Evolutionary conservation across 371 early-diverging fungal species (phyloP).

Genomic region (Mucor sp.): DNA sequence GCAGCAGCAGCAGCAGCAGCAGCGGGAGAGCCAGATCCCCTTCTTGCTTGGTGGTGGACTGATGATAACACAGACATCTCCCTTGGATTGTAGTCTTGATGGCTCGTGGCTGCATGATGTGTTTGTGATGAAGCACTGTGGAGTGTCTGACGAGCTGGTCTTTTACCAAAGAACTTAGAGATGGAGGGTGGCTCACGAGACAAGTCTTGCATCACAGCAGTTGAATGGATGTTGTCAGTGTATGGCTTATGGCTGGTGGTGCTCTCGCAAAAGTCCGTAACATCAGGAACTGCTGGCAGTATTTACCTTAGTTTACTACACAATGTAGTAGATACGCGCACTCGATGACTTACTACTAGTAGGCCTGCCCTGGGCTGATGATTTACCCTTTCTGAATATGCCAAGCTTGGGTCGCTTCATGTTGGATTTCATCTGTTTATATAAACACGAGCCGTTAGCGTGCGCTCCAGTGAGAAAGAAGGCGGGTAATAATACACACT

Average conservation of each 20-base stretch:
- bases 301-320: neutral
- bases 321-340: too few species aligned
- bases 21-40: neutral
- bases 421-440: neutral
- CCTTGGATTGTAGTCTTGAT: neutral
- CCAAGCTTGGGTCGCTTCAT: constrained; percentile 15
- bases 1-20: neutral
- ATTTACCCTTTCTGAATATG: constrained; percentile 40
- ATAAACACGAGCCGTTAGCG: neutral
- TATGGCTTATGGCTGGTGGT: neutral
- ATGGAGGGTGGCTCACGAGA: neutral
- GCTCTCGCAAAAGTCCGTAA: neutral
- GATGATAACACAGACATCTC: neutral
- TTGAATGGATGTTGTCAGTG: neutral
- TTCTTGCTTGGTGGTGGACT: neutral
- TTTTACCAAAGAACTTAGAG: neutral
- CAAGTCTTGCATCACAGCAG: neutral
- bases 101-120: neutral
- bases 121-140: too few species aligned
- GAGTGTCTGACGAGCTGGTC: neutral
- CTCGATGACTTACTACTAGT: too few species aligned
- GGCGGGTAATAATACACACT: constrained; percentile 19
- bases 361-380: constrained; percentile 28
- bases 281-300: neutral
- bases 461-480: too few species aligned